phyloP scores from a whole-genome alignment of 495 filamentous ascomycete genomes.

The Acidiella bohemica region DNA sequence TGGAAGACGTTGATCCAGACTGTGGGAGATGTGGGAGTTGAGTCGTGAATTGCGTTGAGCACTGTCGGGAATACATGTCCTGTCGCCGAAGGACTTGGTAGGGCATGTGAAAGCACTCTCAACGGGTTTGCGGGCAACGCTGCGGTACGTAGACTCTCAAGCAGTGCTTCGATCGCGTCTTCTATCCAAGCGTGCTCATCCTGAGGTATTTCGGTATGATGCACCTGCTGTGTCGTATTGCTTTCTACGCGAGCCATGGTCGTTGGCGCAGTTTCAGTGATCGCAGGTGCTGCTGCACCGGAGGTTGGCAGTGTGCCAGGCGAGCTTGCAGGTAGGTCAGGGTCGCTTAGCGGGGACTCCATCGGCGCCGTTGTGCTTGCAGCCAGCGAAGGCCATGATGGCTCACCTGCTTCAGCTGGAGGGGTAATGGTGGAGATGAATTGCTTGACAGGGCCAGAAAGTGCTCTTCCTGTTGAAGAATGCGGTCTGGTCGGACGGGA shows the following conservation, averaged over 20 bases:
- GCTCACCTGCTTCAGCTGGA: constrained; percentile 20
- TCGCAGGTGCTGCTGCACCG: too few relatives aligned
- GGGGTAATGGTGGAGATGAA: constrained; percentile 24
- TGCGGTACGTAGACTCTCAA: not conserved
- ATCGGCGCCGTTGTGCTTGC: constrained; percentile 17
- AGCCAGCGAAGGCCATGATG: constrained; percentile 20
- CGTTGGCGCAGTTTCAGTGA: too few relatives aligned
- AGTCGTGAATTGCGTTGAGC: constrained; percentile 42
- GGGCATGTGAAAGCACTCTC: constrained; percentile 47
- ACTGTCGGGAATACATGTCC: constrained; percentile 39
- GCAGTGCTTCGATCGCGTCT: constrained; percentile 4
- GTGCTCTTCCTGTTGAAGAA: not conserved
- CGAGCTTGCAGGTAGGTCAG: constrained; percentile 4
- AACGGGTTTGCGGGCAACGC: constrained; percentile 29
- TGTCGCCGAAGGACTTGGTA: constrained; percentile 43
- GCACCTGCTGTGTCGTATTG: too few relatives aligned
- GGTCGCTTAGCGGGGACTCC: constrained; percentile 22
- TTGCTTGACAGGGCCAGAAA: constrained; percentile 4
- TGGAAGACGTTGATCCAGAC: constrained; percentile 51
- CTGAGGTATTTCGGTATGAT: too few relatives aligned
- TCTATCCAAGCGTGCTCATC: constrained; percentile 3
- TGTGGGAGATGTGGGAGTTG: constrained; percentile 30
- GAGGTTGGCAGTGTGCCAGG: not conserved
- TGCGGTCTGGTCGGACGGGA: too few relatives aligned
- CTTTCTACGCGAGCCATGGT: too few relatives aligned